A percentile compares a stretch with the other conserved stretches of the same genome.
These are phyloP conservation scores for Venturia pyrina DNA, from an alignment of 2,329 filamentous ascomycete species.

Conservation along the genomic window DNA sequence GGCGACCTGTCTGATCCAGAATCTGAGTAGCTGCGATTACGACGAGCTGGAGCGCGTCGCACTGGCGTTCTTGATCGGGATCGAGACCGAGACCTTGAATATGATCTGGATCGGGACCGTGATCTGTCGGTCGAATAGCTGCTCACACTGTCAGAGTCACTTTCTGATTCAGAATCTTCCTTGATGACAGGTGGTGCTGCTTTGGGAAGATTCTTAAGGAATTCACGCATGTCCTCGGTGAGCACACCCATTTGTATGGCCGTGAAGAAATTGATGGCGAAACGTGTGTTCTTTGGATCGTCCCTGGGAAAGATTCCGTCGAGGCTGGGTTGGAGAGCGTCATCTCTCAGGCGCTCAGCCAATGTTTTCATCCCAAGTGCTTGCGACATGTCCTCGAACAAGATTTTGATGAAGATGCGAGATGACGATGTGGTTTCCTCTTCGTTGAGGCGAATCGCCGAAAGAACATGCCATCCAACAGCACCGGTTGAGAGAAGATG, in stretches of 20 bases:
- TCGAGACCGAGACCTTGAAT: slow-evolving; percentile 18
- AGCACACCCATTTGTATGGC: slow-evolving; percentile 92
- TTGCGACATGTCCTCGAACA: slow-evolving; percentile 87
- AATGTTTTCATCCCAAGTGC: slow-evolving; percentile 76
- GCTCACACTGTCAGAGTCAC: slow-evolving; percentile 56
- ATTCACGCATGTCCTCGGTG: slow-evolving; percentile 90
- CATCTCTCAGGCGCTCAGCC: slow-evolving; percentile 65
- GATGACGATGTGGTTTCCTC: slow-evolving; percentile 94
- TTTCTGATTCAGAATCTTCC: slow-evolving; percentile 49
- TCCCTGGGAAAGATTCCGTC: slow-evolving; percentile 84
- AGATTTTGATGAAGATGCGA: slow-evolving; percentile 96
- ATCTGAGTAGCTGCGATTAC: neutral
- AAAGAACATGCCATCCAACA: slow-evolving; percentile 84
- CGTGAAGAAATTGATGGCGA: slow-evolving; percentile 99
- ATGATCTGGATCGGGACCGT: slow-evolving; percentile 19
- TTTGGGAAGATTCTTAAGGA: slow-evolving; percentile 81
- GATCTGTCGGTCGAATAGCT: slow-evolving; percentile 63
- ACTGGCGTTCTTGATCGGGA: slow-evolving; percentile 18
- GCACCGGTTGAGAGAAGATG: slow-evolving; percentile 82
- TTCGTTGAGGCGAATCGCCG: slow-evolving; percentile 80
- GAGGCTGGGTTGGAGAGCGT: slow-evolving; percentile 66
- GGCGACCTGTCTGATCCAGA: slow-evolving; percentile 10
- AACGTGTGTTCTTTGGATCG: slow-evolving; percentile 80
- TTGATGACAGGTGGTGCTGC: slow-evolving; percentile 63
- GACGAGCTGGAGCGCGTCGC: slow-evolving; percentile 13